Evolutionary conservation across 129 eudicot species (phyloP), one percentile per base, ranked within the genome.

Genomic region (Scalesia atractyloides): DNA sequence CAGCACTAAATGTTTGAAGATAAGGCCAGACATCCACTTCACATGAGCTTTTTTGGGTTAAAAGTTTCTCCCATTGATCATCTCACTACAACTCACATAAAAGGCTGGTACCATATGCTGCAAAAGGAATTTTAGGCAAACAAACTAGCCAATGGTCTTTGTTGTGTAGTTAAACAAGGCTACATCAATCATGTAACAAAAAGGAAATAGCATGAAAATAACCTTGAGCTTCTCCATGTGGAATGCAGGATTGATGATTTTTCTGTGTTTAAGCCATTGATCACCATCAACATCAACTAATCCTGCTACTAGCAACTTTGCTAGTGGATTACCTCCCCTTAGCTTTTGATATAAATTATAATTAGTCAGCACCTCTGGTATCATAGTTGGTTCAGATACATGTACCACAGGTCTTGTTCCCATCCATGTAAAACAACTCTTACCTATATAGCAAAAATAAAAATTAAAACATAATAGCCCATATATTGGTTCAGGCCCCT

Each of bases 151-250:
- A n/a, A n/a, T n/a, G n/a, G n/a, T n/a, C n/a, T n/a, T n/a, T n/a
- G n/a, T n/a, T n/a, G n/a, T n/a, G 7, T 39, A 9, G 7, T 39
- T 0, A 39, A 39, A 0, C 7, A 39, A 39, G 44, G 44, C 10
- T 39, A 54, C 61, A 54, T 54, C 37, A 13, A 41, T 54, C 37
- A 13, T 39, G 7, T 26, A 59, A n/a, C 26, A 3, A n/a, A 34
- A 39, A 72, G 69, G 52, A 46, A 46, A 33, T 20, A 12, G 7
- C n/a, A 62, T 34, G 72, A 26, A 50, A 56, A 37, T 61, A 66
- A 79, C 86, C 89, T 85, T 85, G 51, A 85, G 64, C 67, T 82
- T 85, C 61, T 77, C 88, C 1, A 70, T 34, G 44, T 84, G 83
- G 39, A 81, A 81, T 48, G 86, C 88, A 1, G 89, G 86, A 20